phyloP scores from a whole-genome alignment of 2,329 filamentous ascomycete genomes.

The Penicillium fuscoglaucum region DNA sequence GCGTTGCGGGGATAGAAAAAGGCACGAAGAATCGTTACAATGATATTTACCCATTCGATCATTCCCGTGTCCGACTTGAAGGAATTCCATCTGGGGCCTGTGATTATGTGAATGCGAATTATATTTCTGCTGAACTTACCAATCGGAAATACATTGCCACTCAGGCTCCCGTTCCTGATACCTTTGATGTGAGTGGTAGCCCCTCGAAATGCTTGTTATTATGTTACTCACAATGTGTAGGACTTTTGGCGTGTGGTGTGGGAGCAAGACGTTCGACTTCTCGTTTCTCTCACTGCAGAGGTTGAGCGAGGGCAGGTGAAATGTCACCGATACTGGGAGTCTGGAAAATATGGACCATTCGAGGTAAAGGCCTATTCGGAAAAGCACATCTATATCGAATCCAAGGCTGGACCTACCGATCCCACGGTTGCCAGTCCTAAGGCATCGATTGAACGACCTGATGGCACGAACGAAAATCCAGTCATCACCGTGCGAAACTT shows the following conservation, averaged over 20 bases:
- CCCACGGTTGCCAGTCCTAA: conserved; percentile 23
- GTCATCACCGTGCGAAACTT: conserved; percentile 86
- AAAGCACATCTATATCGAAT: conserved; percentile 74
- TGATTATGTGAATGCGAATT: conserved; percentile 95
- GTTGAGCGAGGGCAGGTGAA: conserved; percentile 91
- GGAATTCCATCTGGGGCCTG: conserved; percentile 67
- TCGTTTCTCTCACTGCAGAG: conserved; percentile 96
- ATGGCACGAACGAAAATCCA: conserved; percentile 49
- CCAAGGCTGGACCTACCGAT: conserved; percentile 47
- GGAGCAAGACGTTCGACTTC: conserved; percentile 92
- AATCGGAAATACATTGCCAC: conserved; percentile 95
- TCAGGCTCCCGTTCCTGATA: conserved; percentile 88
- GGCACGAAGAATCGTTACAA: conserved; percentile 96
- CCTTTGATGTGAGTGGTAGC: conserved; percentile 70
- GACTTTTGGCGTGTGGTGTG: conserved; percentile 98
- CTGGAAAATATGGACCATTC: conserved; percentile 73
- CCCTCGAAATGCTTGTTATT: background rate
- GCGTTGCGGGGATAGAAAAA: conserved; percentile 90
- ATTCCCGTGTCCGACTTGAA: conserved; percentile 79
- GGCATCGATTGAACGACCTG: conserved; percentile 23
- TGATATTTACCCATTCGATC: conserved; percentile 95
- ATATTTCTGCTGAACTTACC: conserved; percentile 75
- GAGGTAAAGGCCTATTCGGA: conserved; percentile 77
- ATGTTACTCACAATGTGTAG: conserved; percentile 46
- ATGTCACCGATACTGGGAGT: conserved; percentile 90